Conservation (phyloP, 768 basidiomycete species). For the Cyathus striatus region DNA sequence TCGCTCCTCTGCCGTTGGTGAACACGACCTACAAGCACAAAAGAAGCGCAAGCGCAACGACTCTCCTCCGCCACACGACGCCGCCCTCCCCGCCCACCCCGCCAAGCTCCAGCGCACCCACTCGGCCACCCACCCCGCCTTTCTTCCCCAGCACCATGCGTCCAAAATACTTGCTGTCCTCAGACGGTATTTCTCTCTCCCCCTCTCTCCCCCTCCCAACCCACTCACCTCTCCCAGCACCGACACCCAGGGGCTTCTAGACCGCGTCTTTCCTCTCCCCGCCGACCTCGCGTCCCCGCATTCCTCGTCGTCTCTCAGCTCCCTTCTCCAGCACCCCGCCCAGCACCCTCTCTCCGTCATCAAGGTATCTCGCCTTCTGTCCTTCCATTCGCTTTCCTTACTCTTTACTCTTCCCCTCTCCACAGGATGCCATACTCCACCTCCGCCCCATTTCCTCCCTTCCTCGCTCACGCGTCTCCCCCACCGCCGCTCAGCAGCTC, state of each 20-base stretch:
- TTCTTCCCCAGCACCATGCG: too few species aligned
- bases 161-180: constrained; percentile 56
- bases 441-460: constrained; percentile 66
- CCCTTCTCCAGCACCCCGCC: constrained; percentile 48
- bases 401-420: constrained; percentile 9
- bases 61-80: constrained; percentile 7
- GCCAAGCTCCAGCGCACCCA: neutral
- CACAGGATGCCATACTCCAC: constrained; percentile 58
- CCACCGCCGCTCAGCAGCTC: constrained; percentile 63
- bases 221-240: constrained; percentile 33
- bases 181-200: constrained; percentile 36
- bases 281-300: too few species aligned
- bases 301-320: constrained; percentile 45
- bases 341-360: constrained; percentile 51
- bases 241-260: constrained; percentile 73
- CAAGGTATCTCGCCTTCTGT: constrained; percentile 54
- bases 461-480: constrained; percentile 57
- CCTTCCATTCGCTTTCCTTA: constrained; percentile 12
- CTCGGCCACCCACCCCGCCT: constrained; percentile 10
- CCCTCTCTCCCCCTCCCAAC: neutral
- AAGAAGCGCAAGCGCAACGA: constrained; percentile 65
- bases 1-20: constrained; percentile 46
- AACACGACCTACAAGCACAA: constrained; percentile 16
- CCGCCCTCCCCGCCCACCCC: constrained; percentile 5
- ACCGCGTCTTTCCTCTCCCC: constrained; percentile 70